These are phyloP conservation scores for Craterostigma plantagineum DNA, from an alignment of 257 asterid genomes.

Conservation along the genomic window DNA sequence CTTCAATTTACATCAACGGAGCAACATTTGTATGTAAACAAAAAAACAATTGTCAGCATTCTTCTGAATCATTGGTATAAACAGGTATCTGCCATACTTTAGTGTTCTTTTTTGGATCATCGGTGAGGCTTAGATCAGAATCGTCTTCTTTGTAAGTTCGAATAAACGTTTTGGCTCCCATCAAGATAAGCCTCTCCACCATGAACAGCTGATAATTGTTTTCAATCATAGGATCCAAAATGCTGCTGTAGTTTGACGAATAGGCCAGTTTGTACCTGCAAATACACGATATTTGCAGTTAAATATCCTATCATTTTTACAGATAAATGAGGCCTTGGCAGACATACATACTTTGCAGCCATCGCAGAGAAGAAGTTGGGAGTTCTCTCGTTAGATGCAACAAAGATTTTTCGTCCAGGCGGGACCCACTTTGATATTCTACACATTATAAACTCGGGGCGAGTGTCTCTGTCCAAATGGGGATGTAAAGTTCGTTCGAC, in stretches of 20 bases:
- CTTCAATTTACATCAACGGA: no score
- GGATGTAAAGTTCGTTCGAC: conserved; percentile 69
- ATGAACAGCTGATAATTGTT: conserved; percentile 82
- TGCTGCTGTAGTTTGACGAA: conserved; percentile 60
- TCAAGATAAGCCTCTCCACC: conserved; percentile 71
- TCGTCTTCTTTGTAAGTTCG: conserved; percentile 54
- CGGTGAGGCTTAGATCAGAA: conserved; percentile 63
- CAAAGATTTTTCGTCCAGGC: conserved; percentile 64
- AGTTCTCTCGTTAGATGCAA: conserved; percentile 82
- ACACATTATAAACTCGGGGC: conserved; percentile 70
- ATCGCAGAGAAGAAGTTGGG: conserved; percentile 76
- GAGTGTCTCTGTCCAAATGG: conserved; percentile 90
- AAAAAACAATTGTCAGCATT: conserved; percentile 24
- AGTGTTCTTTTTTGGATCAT: conserved; percentile 84
- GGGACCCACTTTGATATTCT: conserved; percentile 83
- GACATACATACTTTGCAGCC: conserved; percentile 41
- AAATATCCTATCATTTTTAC: no score
- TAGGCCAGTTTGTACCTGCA: conserved; percentile 78
- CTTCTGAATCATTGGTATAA: conserved; percentile 33
- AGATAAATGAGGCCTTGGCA: no score
- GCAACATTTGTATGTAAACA: no score
- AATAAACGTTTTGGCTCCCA: conserved; percentile 66
- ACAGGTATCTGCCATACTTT: conserved; percentile 75
- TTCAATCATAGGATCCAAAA: conserved; percentile 59
- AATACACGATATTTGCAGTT: no score